These are phyloP conservation scores for Termitomyces sp. DNA, from an alignment of 768 basidiomycete species.

Conservation along the genomic window DNA sequence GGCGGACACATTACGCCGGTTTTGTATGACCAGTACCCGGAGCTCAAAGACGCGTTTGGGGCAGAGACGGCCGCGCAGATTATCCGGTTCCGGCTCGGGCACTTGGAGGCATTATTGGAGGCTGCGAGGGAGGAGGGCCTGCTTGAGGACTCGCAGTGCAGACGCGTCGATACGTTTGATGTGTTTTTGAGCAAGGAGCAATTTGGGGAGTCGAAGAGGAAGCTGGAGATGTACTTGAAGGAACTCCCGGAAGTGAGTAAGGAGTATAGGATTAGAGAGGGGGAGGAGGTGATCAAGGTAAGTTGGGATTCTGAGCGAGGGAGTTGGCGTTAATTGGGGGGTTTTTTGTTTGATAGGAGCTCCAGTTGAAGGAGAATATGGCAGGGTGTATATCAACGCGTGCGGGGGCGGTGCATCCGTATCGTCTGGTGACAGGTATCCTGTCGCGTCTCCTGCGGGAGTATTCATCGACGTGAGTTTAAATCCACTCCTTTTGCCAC, in stretches of 20 bases:
- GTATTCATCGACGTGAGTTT: slow-evolving; percentile 44
- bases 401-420: slow-evolving; percentile 67
- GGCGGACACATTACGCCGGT: slow-evolving; percentile 66
- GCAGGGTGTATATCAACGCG: slow-evolving; percentile 49
- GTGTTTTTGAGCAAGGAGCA: slow-evolving; percentile 41
- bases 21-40: slow-evolving; percentile 54
- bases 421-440: slow-evolving; percentile 62
- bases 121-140: slow-evolving; percentile 54
- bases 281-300: slow-evolving; percentile 25
- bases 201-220: slow-evolving; percentile 40
- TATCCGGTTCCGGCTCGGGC: slow-evolving; percentile 58
- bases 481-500: neutral
- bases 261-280: slow-evolving; percentile 28
- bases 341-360: slow-evolving; percentile 32
- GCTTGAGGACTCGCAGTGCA: slow-evolving; percentile 49
- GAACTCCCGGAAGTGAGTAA: slow-evolving; percentile 51
- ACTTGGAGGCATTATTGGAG: slow-evolving; percentile 43
- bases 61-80: slow-evolving; percentile 43
- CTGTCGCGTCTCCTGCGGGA: slow-evolving; percentile 46
- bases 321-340: too few species aligned
- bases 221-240: slow-evolving; percentile 38
- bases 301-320: neutral
- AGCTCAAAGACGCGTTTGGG: slow-evolving; percentile 45
- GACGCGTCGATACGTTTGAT: slow-evolving; percentile 56
- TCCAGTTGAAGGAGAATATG: slow-evolving; percentile 40